phyloP scores from a whole-genome alignment of 192 early-diverging fungal species.

The Coemansia sp. region DNA sequence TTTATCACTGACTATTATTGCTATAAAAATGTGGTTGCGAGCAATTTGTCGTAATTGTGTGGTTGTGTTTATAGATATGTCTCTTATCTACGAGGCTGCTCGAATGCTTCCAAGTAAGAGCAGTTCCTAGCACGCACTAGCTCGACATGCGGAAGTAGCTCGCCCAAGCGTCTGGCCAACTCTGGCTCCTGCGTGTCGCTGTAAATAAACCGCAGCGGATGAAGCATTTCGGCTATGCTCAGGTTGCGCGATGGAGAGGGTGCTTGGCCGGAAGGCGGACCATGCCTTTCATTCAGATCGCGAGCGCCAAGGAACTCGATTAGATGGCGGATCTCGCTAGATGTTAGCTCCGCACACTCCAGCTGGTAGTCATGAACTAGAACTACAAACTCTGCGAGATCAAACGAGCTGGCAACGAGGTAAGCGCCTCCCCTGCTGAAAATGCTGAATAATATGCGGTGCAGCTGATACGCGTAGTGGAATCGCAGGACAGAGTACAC shows the following conservation, averaged over 20 bases:
- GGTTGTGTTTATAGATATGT: background rate
- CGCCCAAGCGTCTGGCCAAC: slow-evolving; percentile 11
- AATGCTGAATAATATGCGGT: slow-evolving; percentile 34
- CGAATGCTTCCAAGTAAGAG: slow-evolving; percentile 29
- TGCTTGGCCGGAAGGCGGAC: background rate
- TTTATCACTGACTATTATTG: too few species aligned
- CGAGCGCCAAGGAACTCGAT: slow-evolving; percentile 13
- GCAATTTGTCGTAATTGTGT: background rate
- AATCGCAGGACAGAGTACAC: slow-evolving; percentile 37
- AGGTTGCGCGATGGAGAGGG: background rate
- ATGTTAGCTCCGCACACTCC: slow-evolving; percentile 33
- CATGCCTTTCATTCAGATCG: background rate
- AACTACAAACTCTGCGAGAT: slow-evolving; percentile 13
- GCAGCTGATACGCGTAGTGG: slow-evolving; percentile 37
- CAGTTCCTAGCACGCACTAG: slow-evolving; percentile 43
- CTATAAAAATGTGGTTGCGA: too few species aligned
- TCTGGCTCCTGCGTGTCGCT: slow-evolving; percentile 21
- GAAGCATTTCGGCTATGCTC: slow-evolving; percentile 15
- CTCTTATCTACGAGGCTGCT: slow-evolving; percentile 1
- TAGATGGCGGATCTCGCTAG: slow-evolving; percentile 14
- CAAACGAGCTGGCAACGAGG: slow-evolving; percentile 28
- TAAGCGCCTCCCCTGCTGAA: slow-evolving; percentile 40
- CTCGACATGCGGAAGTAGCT: slow-evolving; percentile 16
- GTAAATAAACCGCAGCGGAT: slow-evolving; percentile 32
- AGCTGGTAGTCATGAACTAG: slow-evolving; percentile 17